Conservation (phyloP, 176 grass and related monocot genomes). For the Elaeis guineensis region DNA sequence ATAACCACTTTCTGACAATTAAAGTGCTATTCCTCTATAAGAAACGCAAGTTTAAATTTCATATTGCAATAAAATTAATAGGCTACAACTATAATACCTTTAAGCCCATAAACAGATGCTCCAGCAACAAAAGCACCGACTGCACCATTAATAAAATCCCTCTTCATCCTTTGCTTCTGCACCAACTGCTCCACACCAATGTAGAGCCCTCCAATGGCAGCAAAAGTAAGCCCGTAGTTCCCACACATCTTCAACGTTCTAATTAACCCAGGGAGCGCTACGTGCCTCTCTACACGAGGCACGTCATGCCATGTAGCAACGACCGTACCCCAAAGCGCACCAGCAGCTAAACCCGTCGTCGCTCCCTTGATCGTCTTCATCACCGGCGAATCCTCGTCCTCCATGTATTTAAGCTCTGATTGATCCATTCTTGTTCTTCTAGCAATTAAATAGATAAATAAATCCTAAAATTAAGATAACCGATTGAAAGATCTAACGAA, state of each 20-base stretch:
- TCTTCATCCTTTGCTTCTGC: slow-evolving; percentile 77
- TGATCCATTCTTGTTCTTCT: slow-evolving; percentile 12
- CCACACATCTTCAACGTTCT: slow-evolving; percentile 95
- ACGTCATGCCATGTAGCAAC: slow-evolving; percentile 97
- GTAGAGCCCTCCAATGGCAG: slow-evolving; percentile 76
- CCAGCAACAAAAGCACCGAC: slow-evolving; percentile 81
- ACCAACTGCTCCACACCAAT: slow-evolving; percentile 88
- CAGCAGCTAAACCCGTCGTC: slow-evolving; percentile 51
- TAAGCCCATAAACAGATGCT: slow-evolving; percentile 73
- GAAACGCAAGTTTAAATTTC: no score
- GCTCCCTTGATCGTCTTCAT: slow-evolving; percentile 79
- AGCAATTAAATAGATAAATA: not conserved
- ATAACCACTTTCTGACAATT: no score
- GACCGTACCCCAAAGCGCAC: slow-evolving; percentile 82
- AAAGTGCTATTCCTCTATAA: no score
- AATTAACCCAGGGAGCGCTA: slow-evolving; percentile 83
- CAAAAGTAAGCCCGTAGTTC: slow-evolving; percentile 76
- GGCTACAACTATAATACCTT: slow-evolving; percentile 32
- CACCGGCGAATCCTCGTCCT: slow-evolving; percentile 46
- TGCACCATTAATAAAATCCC: slow-evolving; percentile 79
- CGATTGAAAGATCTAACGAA: no score
- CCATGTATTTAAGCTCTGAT: slow-evolving; percentile 3
- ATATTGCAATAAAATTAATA: no score
- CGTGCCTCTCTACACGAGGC: slow-evolving; percentile 84
- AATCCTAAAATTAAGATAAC: not conserved